These are phyloP conservation scores for Sporothrix inflata DNA, from an alignment of 2,329 filamentous ascomycete species.

Conservation along the genomic window DNA sequence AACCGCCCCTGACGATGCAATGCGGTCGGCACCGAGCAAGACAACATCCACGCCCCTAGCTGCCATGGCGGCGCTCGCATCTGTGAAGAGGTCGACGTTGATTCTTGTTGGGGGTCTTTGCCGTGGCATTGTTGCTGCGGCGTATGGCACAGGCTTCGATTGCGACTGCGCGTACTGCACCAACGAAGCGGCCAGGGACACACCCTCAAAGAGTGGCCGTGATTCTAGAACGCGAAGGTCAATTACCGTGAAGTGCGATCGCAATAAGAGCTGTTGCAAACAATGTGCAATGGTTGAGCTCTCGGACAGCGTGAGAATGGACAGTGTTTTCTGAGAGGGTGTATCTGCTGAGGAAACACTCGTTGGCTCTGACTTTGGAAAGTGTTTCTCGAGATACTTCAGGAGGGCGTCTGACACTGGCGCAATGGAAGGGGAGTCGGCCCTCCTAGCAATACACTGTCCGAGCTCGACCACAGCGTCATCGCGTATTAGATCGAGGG, in stretches of 20 bases:
- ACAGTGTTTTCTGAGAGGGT: constrained; percentile 40
- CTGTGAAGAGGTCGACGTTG: constrained; percentile 58
- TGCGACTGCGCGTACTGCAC: constrained; percentile 33
- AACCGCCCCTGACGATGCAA: constrained; percentile 60
- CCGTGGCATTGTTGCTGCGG: constrained; percentile 31
- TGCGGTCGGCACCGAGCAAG: constrained; percentile 66
- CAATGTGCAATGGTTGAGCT: constrained; percentile 63
- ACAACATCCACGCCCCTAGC: constrained; percentile 58
- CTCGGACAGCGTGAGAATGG: constrained; percentile 63
- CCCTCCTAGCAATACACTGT: constrained; percentile 32
- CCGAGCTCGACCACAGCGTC: constrained; percentile 32
- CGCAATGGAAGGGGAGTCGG: constrained; percentile 35
- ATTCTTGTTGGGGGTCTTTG: neutral
- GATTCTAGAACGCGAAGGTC: constrained; percentile 68
- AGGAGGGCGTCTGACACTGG: constrained; percentile 41
- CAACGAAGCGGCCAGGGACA: constrained; percentile 55
- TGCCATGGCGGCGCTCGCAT: constrained; percentile 62
- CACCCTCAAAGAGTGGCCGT: constrained; percentile 67
- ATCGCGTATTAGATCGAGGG: neutral
- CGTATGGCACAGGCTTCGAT: neutral
- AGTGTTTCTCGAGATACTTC: constrained; percentile 42
- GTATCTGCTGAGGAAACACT: neutral
- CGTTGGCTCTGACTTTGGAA: constrained; percentile 33
- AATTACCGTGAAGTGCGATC: constrained; percentile 44
- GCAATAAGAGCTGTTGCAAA: constrained; percentile 48